Conservation (phyloP, 805 yeast species). For the Suhomyces vadensis region DNA sequence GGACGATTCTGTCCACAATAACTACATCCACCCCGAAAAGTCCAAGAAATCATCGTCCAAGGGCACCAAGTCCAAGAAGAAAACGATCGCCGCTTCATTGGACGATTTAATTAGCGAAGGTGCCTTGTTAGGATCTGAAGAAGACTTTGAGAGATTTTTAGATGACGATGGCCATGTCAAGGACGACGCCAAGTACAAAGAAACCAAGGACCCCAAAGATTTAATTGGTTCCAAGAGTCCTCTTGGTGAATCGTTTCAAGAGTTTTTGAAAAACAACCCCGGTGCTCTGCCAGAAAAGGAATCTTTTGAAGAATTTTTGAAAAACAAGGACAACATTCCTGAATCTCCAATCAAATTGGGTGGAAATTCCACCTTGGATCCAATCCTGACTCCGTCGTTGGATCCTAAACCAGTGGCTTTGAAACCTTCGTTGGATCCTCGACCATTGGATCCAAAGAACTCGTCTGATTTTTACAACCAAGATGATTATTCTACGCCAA, state of each 20-base stretch:
- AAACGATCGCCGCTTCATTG: constrained; percentile 51
- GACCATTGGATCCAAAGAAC: not conserved
- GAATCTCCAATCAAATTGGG: constrained; percentile 3
- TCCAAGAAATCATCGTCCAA: constrained; percentile 26
- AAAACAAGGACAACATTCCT: constrained; percentile 3
- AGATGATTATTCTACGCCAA: constrained; percentile 41
- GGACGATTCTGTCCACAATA: constrained; percentile 46
- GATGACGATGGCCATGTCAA: constrained; percentile 57
- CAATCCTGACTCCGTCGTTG: not conserved
- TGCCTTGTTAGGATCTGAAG: constrained; percentile 50
- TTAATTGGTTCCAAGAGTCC: not conserved
- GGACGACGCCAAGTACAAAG: constrained; percentile 42
- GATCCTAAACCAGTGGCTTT: not conserved
- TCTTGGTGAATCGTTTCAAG: constrained; percentile 7
- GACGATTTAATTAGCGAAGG: constrained; percentile 52
- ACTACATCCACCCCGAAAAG: constrained; percentile 48
- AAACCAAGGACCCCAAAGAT: not conserved
- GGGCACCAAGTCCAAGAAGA: constrained; percentile 13
- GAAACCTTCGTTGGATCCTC: not conserved
- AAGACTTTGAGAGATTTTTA: constrained; percentile 51
- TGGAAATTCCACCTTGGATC: not conserved
- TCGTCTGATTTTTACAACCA: constrained; percentile 14
- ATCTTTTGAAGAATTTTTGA: constrained; percentile 6
- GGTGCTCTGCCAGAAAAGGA: constrained; percentile 5
- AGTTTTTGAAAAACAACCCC: constrained; percentile 5